phyloP scores from a whole-genome alignment of 2,329 filamentous ascomycete species.

The Cadophora malorum region DNA sequence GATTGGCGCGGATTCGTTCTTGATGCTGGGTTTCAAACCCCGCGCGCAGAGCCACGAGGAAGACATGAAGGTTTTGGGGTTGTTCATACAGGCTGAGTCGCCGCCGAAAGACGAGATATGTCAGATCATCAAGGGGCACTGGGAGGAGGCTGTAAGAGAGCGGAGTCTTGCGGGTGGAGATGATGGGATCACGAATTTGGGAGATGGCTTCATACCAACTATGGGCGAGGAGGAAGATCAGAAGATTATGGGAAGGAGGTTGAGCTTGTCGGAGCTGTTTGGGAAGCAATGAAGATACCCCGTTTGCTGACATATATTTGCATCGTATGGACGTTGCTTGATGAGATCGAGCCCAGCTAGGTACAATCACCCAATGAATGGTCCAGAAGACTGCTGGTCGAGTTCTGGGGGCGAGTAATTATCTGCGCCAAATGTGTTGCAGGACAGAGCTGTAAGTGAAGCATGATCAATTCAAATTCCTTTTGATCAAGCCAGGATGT shows the following conservation, averaged over 20 bases:
- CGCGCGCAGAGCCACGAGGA: conserved; percentile 16
- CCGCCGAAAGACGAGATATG: conserved; percentile 48
- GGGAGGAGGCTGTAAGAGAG: conserved; percentile 37
- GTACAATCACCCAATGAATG: neutral
- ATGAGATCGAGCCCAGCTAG: neutral
- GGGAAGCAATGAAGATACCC: conserved; percentile 19
- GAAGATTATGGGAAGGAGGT: conserved; percentile 36
- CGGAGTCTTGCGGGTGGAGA: conserved; percentile 18
- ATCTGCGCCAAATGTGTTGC: neutral
- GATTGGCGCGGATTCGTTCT: conserved; percentile 56
- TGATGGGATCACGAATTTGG: conserved; percentile 20
- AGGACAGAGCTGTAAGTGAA: neutral
- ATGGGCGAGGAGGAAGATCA: conserved; percentile 23
- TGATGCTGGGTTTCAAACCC: conserved; percentile 28
- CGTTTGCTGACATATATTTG: neutral
- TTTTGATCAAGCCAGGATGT: too few relatives aligned
- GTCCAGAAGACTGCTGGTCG: neutral
- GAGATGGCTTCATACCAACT: conserved; percentile 24
- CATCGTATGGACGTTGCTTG: neutral
- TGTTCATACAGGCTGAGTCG: conserved; percentile 62
- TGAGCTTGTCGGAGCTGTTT: conserved; percentile 43
- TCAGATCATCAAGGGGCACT: conserved; percentile 40
- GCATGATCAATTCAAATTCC: neutral
- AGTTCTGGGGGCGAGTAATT: neutral
- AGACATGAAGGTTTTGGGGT: conserved; percentile 53